Evolutionary conservation across 2,329 filamentous ascomycete species (phyloP).

Genomic region (Penicillium sp.): DNA sequence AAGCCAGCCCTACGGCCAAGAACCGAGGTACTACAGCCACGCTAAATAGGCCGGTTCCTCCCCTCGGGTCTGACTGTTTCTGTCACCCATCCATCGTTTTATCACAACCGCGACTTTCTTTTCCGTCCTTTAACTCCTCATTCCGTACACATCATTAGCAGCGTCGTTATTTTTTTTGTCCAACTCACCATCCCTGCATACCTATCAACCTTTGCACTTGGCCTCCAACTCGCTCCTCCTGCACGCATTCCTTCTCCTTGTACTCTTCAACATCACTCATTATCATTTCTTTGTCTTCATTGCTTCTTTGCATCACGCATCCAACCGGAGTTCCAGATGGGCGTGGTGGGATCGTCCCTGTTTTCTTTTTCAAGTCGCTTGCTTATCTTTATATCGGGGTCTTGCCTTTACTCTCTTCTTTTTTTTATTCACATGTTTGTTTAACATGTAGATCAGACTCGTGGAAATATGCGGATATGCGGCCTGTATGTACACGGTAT

Average conservation of each 20-base stretch:
- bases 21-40: constrained; percentile 26
- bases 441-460: constrained; percentile 1
- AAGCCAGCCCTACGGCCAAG: constrained; percentile 28
- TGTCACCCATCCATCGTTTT: background rate
- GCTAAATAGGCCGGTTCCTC: constrained; percentile 9
- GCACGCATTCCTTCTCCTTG: constrained; percentile 1
- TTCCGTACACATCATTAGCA: constrained; percentile 4
- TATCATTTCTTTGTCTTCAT: background rate
- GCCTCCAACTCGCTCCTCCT: background rate
- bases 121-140: background rate
- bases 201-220: constrained; percentile 4
- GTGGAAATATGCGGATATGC: background rate
- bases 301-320: constrained; percentile 26
- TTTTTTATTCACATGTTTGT: background rate
- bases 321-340: constrained; percentile 27
- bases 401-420: background rate
- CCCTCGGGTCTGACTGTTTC: background rate
- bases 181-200: constrained; percentile 2
- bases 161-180: constrained; percentile 3
- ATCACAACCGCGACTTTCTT: background rate
- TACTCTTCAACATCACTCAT: constrained; percentile 1
- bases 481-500: constrained; percentile 2
- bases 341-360: constrained; percentile 20
- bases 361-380: background rate
- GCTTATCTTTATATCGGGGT: constrained; percentile 7